Base-by-base conservation (phyloP, 306 rosid species). In the Pyrus pyrifolia region DNA sequence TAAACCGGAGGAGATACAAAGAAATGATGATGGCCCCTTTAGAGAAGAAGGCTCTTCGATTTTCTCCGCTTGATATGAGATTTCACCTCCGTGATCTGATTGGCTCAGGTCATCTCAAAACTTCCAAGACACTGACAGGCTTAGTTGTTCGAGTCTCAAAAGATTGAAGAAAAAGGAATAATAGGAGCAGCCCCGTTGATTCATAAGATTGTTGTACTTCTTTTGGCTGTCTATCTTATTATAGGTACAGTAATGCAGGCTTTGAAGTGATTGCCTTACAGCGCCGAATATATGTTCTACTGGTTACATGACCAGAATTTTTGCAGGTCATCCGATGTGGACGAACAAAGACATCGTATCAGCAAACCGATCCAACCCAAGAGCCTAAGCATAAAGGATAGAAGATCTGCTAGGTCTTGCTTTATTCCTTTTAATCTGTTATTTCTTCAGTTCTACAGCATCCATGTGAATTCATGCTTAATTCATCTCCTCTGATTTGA, bases 51-150 rank as follows among this genome's bases (percentile, higher is more conserved):
- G 86, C 77, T 60, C 96, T 92, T 68, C 90, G 97, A 74, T 83
- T 87, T 67, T 90, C 99, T 45, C 79, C 89, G 40, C 87, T 92
- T 52, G 97, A 92, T 75, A 91, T 88, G 86, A 92, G 96, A 77
- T 89, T 95, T 80, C 97, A 89, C 83, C 90, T 92, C 22, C 91
- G 97, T 53, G 97, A 95, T 86, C 83, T 95, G 82, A 92, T 92
- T 71, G 99, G 99, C 46, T 89, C 97, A 5, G 97, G 97, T 65
- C 88, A 85, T 77, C 91, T 92, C 69, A 83, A 74, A 82, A 88
- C 85, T 59, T 83, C 78, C 82, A 90, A 81, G 67, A 89, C 87
- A 70, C 91, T 93, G 11, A 84, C 88, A 53, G 96, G 99, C 74
- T 83, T 95, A 79, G 78, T 87, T 78, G 89, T 92, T 81, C 90